A percentile compares a stretch with the other conserved stretches of the same genome.
phyloP scores from a whole-genome alignment of 2,329 filamentous ascomycete genomes.

The Rhexocercosporidium sp. region DNA sequence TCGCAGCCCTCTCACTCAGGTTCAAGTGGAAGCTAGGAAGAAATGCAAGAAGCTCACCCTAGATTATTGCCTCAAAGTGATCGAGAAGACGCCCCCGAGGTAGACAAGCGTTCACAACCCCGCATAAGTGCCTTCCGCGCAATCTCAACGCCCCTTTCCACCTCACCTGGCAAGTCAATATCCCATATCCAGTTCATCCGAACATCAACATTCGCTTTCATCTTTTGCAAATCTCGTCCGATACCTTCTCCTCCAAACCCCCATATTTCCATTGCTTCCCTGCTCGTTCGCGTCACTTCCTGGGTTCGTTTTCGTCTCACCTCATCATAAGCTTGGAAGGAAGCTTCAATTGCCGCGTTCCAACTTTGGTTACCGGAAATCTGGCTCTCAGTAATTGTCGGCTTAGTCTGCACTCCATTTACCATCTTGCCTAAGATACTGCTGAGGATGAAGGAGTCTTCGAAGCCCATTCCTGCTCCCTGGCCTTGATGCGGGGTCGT shows the following conservation, averaged over 20 bases:
- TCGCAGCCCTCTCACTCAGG: too few species aligned
- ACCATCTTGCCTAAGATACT: not conserved
- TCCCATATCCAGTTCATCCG: constrained; percentile 12
- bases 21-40: too few species aligned
- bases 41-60: too few species aligned
- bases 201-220: not conserved
- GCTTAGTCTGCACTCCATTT: not conserved
- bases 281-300: constrained; percentile 7
- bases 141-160: constrained; percentile 6
- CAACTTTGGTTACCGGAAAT: not conserved
- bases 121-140: not conserved
- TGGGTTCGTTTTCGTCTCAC: constrained; percentile 12
- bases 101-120: not conserved
- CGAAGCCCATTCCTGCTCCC: constrained; percentile 54
- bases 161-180: not conserved
- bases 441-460: constrained; percentile 43
- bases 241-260: not conserved
- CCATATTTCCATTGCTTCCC: constrained; percentile 3
- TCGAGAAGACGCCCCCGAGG: too few species aligned
- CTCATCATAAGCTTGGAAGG: constrained; percentile 13
- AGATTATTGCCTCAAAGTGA: too few species aligned
- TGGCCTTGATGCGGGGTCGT: constrained; percentile 65
- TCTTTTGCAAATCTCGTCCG: not conserved
- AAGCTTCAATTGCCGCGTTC: not conserved
- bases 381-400: not conserved